Conservation (phyloP, 2,329 filamentous ascomycete genomes). For the Alternaria ventricosa region DNA sequence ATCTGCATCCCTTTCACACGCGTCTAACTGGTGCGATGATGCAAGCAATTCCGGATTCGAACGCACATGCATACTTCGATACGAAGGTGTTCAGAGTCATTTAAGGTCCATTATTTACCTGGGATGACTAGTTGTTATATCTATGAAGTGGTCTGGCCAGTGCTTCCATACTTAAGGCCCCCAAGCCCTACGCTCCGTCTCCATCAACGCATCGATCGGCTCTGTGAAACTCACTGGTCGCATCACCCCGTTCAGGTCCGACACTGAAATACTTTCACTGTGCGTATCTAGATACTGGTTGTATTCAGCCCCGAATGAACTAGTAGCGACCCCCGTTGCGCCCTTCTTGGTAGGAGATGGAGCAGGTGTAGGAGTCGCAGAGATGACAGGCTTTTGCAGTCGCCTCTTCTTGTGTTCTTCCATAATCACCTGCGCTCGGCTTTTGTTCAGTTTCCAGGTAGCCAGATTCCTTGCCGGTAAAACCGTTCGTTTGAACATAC, state of each 20-base stretch:
- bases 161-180: neutral
- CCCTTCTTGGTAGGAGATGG: neutral
- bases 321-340: neutral
- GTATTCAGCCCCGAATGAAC: neutral
- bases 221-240: conserved; percentile 5
- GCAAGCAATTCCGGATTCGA: neutral
- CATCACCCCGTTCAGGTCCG: neutral
- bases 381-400: neutral
- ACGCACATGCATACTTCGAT: neutral
- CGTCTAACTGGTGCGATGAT: neutral
- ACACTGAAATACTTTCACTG: neutral
- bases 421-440: neutral
- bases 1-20: neutral
- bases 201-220: conserved; percentile 7
- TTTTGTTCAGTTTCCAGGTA: neutral
- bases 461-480: conserved; percentile 8
- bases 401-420: neutral
- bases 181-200: neutral
- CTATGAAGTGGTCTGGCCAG: neutral
- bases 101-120: neutral
- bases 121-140: neutral
- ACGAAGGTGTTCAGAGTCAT: neutral
- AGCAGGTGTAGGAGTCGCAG: neutral
- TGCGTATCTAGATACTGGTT: neutral
- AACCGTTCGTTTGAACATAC: conserved; percentile 5